Evolutionary conservation across 805 yeast genomes (phyloP), one percentile per base, ranked within the genome.

Genomic region (Saccharomycodes ludwigii): DNA sequence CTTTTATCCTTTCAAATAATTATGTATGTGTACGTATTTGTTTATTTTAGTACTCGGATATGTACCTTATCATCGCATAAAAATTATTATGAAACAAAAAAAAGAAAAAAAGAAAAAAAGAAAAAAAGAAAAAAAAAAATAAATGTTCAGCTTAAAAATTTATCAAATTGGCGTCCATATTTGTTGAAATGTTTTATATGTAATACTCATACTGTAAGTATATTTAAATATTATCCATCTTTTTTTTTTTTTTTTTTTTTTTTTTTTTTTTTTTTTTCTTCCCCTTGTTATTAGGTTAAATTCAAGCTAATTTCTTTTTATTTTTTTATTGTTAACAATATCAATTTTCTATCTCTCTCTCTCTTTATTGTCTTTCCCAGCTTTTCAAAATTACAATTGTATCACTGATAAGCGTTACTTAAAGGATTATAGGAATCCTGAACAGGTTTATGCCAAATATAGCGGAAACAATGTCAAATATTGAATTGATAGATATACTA

Each of bases 401-500:
- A 17, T 27, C 32, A 27, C 22, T 30, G 23, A 23, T 19, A 11
- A 18, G 18, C 17, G 18, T 23, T 22, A 11, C 14, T 22, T 23
- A 16, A 23, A 30, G 16, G 6, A 18, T 7, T 27, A 22, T 19
- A 19, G 24, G 24, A 11, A 7, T 23, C 22, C 4, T 23, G 18
- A 33, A 24, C 24, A 35, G 19, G 18, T 32, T 18, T n/a, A 47
- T 50, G n/a, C n/a, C n/a, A n/a, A n/a, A n/a, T n/a, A n/a, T n/a
- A n/a, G n/a, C n/a, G n/a, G n/a, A n/a, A n/a, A n/a, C n/a, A n/a
- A n/a, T n/a, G n/a, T n/a, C n/a, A n/a, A n/a, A n/a, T n/a, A n/a
- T n/a, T n/a, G n/a, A n/a, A n/a, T n/a, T n/a, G 48, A 47, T 47
- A 14, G 41, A 39, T 29, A 21, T 52, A 20, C 39, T 50, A 4